Evolutionary conservation across 2,329 filamentous ascomycete genomes (phyloP).

Genomic region (Colletotrichum tofieldiae): DNA sequence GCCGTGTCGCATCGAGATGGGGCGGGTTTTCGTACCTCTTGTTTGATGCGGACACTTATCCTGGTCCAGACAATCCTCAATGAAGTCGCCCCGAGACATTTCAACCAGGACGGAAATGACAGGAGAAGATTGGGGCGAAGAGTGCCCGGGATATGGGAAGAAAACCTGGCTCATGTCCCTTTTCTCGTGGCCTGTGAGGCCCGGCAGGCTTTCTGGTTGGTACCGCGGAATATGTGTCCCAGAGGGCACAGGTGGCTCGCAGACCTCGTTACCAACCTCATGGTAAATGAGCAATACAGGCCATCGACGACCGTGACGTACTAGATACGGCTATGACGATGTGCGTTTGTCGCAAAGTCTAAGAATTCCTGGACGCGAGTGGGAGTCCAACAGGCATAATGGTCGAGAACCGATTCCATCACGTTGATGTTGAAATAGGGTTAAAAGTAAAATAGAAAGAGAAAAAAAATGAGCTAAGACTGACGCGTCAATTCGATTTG

Average conservation of each 20-base stretch:
- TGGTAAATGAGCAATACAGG: slow-evolving; percentile 40
- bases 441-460: slow-evolving; percentile 16
- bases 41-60: slow-evolving; percentile 3
- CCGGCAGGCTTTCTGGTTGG: slow-evolving; percentile 10
- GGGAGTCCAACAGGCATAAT: not conserved
- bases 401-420: not conserved
- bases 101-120: slow-evolving; percentile 23
- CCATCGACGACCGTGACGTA: slow-evolving; percentile 18
- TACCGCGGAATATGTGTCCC: slow-evolving; percentile 17
- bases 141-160: slow-evolving; percentile 10
- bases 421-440: slow-evolving; percentile 40
- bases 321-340: not conserved
- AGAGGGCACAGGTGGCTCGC: slow-evolving; percentile 15
- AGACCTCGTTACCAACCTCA: slow-evolving; percentile 30
- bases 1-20: slow-evolving; percentile 2
- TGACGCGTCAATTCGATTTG: slow-evolving; percentile 18
- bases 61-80: not conserved
- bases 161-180: slow-evolving; percentile 26
- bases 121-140: slow-evolving; percentile 18
- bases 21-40: not conserved
- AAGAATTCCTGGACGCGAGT: not conserved
- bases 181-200: slow-evolving; percentile 37
- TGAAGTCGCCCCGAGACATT: slow-evolving; percentile 20
- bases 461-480: slow-evolving; percentile 17
- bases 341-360: not conserved